phyloP scores from a whole-genome alignment of 192 early-diverging fungal genomes.

The Backusella westeae region DNA sequence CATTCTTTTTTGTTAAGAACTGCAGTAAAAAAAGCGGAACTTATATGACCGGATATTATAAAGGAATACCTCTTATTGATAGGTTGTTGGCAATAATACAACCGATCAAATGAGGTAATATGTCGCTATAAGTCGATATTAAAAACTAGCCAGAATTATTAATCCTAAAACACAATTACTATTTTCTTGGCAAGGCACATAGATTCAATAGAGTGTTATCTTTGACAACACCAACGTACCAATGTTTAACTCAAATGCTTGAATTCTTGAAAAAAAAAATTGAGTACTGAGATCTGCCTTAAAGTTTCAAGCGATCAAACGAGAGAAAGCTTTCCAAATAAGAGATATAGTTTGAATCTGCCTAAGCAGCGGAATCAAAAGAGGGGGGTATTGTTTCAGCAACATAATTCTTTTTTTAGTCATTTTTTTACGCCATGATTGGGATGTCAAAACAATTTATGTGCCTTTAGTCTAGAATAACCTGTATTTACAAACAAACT shows the following conservation, averaged over 20 bases:
- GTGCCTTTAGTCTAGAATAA: not conserved
- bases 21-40: not conserved
- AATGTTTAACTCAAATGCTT: not conserved
- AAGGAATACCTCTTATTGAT: not conserved
- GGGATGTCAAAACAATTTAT: not conserved
- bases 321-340: not conserved
- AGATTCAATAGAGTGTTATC: not conserved
- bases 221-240: not conserved
- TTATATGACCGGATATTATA: not conserved
- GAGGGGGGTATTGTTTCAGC: not conserved
- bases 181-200: not conserved
- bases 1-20: not conserved
- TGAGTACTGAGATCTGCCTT: not conserved
- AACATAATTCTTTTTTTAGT: not conserved
- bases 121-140: not conserved
- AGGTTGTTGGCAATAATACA: not conserved
- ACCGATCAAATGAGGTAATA: not conserved
- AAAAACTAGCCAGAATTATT: not conserved
- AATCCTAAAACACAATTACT: not conserved
- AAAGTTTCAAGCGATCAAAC: not conserved
- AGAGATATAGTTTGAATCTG: not conserved
- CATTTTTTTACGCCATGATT: not conserved
- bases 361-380: not conserved
- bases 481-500: conserved; percentile 3
- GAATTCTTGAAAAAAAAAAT: not conserved